Evolutionary conservation across 129 eudicot genomes (phyloP), one percentile per base, ranked within the genome.

Genomic region (Mikania micrantha): DNA sequence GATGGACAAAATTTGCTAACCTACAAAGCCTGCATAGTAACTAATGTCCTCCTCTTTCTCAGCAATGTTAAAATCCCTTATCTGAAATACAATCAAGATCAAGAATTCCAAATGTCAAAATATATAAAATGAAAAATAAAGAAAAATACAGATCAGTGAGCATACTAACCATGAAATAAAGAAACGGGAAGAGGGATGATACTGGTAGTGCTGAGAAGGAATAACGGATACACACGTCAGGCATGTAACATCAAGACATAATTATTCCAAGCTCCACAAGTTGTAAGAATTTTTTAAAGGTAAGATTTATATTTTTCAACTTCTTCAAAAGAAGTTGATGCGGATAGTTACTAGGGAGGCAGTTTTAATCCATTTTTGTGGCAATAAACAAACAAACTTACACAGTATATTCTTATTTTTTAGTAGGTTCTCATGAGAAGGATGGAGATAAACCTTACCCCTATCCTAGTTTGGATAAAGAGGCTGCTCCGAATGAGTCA

Each of bases 1-100:
- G 60, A 56, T 47, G 54, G 32, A 68, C 3, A 63, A 66, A 13
- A 12, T 12, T 36, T 12, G 60, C 82, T 39, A 56, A 91, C 98
- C 98, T 11, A 93, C 77, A 79, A 74, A 94, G 34, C 97, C 99
- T 58, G 97, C 99, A 80, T 89, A 94, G 75, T 76, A 89, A 70
- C 96, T 83, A 42, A 94, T 90, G 63, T 94, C 95, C 77, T 85
- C 90, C 71, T 90, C 95, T 64, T 68, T 71, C 39, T 87, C 64
- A 4, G 99, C 88, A 57, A 94, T 77, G 45, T 90, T 80, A 32
- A 94, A 90, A 78, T 94, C 99, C 74, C 85, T 89, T 52, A 94
- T 27, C 99, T 93, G 79, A 60, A 69, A 70, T 28, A 36, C 9
- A 17, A 75, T 63, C 49, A 70, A 66, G 15, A 63, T 73, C 13